These are phyloP conservation scores for Heritiera fomes DNA, from an alignment of 345 rosid genomes.

Conservation along the genomic window DNA sequence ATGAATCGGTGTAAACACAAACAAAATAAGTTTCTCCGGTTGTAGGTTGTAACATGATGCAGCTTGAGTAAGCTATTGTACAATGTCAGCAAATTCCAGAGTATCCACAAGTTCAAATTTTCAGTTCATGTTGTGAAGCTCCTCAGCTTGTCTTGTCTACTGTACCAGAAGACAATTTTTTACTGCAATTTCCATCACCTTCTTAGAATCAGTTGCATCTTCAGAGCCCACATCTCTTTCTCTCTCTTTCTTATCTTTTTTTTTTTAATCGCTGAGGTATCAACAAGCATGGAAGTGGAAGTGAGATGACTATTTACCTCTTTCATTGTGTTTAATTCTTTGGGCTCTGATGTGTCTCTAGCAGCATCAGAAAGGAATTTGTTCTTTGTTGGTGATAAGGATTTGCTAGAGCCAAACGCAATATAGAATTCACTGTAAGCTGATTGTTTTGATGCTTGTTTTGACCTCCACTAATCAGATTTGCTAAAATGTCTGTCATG, in stretches of 20 bases:
- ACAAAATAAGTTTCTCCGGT: background rate
- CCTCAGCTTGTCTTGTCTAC: background rate
- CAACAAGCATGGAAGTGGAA: slow-evolving; percentile 30
- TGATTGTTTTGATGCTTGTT: slow-evolving; percentile 75
- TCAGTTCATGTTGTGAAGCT: slow-evolving; percentile 12
- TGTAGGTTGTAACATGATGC: slow-evolving; percentile 10
- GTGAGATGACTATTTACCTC: slow-evolving; percentile 47
- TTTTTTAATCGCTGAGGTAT: slow-evolving; percentile 28
- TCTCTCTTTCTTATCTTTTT: slow-evolving; percentile 27
- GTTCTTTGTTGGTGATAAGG: slow-evolving; percentile 43
- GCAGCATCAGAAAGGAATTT: slow-evolving; percentile 45
- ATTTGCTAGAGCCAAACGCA: slow-evolving; percentile 64
- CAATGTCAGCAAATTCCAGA: background rate
- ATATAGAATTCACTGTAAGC: slow-evolving; percentile 63
- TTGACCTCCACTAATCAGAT: slow-evolving; percentile 82
- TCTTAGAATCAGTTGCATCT: slow-evolving; percentile 27
- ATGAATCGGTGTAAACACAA: background rate
- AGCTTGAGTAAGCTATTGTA: background rate
- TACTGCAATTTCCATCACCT: slow-evolving; percentile 31
- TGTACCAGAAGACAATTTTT: background rate
- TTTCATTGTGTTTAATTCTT: slow-evolving; percentile 48
- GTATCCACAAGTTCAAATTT: background rate
- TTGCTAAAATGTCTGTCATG: slow-evolving; percentile 54
- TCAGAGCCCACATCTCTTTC: slow-evolving; percentile 28
- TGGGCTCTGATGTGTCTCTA: slow-evolving; percentile 40